Conservation (phyloP, 2,329 filamentous ascomycete species). For the Scleromitrula shiraiana region DNA sequence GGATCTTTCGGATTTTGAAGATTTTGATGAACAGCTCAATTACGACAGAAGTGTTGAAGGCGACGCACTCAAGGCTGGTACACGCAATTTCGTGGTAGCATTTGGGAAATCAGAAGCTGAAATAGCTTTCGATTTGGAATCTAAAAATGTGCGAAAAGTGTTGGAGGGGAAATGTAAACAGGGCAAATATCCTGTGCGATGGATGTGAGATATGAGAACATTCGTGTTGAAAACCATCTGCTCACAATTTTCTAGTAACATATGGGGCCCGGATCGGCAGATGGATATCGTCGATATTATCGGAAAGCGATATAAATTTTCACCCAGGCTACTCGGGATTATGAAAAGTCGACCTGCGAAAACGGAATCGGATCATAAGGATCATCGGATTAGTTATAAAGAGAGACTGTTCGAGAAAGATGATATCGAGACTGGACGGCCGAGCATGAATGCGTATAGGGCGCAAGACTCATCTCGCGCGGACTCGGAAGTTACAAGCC, state of each 20-base stretch:
- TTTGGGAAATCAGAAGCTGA: slow-evolving; percentile 49
- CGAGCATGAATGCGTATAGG: slow-evolving; percentile 11
- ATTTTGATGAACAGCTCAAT: slow-evolving; percentile 45
- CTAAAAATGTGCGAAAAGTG: slow-evolving; percentile 35
- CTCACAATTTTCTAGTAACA: slow-evolving; percentile 41
- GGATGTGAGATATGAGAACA: slow-evolving; percentile 49
- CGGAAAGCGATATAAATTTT: slow-evolving; percentile 58
- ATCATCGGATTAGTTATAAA: slow-evolving; percentile 12
- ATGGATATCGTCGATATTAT: slow-evolving; percentile 45
- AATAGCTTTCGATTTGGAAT: slow-evolving; percentile 46
- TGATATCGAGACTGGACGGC: slow-evolving; percentile 20
- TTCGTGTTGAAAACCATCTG: neutral
- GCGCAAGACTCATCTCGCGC: neutral
- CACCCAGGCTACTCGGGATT: slow-evolving; percentile 54
- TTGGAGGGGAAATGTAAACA: slow-evolving; percentile 32
- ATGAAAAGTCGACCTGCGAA: slow-evolving; percentile 49
- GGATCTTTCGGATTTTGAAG: slow-evolving; percentile 18
- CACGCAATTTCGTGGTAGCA: slow-evolving; percentile 56
- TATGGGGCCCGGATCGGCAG: slow-evolving; percentile 61
- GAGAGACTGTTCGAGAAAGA: slow-evolving; percentile 14
- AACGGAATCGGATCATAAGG: slow-evolving; percentile 11
- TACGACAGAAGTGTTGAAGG: slow-evolving; percentile 38
- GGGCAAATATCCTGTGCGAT: slow-evolving; percentile 44
- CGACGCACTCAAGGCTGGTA: slow-evolving; percentile 35
- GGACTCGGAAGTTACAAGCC: slow-evolving; percentile 20